Evolutionary conservation across 495 filamentous ascomycete genomes (phyloP), one percentile per base, ranked within the genome.

Genomic region (Podospora conica): DNA sequence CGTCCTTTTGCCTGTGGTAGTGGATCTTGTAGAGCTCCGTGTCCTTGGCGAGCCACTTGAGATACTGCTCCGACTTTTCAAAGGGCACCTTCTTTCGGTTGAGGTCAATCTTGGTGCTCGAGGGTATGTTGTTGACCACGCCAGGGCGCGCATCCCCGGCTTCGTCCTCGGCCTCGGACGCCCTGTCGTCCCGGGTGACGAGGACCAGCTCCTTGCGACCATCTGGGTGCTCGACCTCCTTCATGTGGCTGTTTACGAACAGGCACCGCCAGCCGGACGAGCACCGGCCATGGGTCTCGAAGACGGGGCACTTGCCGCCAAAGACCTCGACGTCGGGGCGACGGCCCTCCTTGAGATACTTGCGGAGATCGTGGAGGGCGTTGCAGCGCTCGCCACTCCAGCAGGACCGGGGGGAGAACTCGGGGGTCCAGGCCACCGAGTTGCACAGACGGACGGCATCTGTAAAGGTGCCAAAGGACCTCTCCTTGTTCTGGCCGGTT

Each of bases 251-350:
- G 60, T 81, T 82, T 18, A 91, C 88, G 71, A 96, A 92, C 12
- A 94, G 90, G 74, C 95, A 98, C 71, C 90, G 96, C 93, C 93
- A 98, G 2, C 95, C 95, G 18, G 87, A 84, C 60, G 80, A 77
- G 70, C 95, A 98, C 68, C 80, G 85, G 31, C 95, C 96, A 25
- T 85, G 81, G 9, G 80, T 83, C 69, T 92, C 88, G 78, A 84
- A 96, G 15, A 93, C 83, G 0, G 93, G 93, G 73, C 95, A 98
- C 23, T 88, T 76, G 0, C 91, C 89, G 61, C 79, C 79, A 66
- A 96, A 87, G 0, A 89, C 91, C 0, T 81, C 81, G 10, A 98
- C 82, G 69, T 97, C 91, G 59, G 85, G 84, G 29, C 91, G 85
- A 68, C 93, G 93, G 63, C 91, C 89, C 25, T 93, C 88, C 58